A percentile compares a stretch with the other conserved stretches of the same genome.
These are phyloP conservation scores for Backusella parvicylindrica DNA, from an alignment of 192 early-diverging fungal genomes.

Conservation along the genomic window DNA sequence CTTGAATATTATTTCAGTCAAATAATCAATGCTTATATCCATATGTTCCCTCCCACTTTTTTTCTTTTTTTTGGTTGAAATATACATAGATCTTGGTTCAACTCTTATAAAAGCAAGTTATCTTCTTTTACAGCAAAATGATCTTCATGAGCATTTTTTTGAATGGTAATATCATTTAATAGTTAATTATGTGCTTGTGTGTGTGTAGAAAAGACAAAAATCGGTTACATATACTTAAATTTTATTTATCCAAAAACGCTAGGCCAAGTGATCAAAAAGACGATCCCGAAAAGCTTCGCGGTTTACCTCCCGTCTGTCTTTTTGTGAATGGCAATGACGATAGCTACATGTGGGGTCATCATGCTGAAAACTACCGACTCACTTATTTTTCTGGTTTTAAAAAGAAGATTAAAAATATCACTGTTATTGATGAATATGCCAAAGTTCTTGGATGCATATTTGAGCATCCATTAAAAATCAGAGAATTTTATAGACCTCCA, in stretches of 20 bases:
- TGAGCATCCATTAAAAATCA: neutral
- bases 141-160: neutral
- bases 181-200: too few relatives aligned
- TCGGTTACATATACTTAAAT: too few relatives aligned
- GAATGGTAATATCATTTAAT: neutral
- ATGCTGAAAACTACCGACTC: constrained; percentile 1
- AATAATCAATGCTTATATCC: neutral
- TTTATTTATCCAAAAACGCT: neutral
- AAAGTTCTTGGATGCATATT: neutral
- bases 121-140: neutral
- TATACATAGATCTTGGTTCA: neutral
- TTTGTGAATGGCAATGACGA: neutral
- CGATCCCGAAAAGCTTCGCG: neutral
- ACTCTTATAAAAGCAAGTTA: constrained; percentile 4
- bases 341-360: neutral
- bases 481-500: neutral
- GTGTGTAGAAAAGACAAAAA: too few relatives aligned
- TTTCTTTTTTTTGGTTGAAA: neutral
- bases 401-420: neutral
- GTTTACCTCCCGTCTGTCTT: neutral
- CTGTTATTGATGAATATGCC: neutral
- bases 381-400: neutral
- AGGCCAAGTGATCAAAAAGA: neutral
- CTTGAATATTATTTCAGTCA: neutral
- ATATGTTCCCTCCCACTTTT: neutral